Evolutionary conservation across 228 moss, liverwort and hornwort genomes (phyloP).

Genomic region (Sphagnum magellanicum): DNA sequence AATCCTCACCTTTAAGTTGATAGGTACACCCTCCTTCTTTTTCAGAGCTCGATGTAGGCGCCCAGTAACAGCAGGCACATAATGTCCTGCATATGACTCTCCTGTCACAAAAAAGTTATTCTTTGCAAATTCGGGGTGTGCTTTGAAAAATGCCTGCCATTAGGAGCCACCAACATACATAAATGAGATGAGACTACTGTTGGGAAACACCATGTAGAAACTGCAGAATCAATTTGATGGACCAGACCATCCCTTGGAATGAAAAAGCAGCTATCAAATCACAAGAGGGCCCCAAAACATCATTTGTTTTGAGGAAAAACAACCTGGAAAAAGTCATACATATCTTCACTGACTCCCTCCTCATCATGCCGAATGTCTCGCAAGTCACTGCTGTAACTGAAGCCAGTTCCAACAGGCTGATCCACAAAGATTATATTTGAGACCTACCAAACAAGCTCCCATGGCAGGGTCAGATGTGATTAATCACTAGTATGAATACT

Average conservation of each 20-base stretch:
- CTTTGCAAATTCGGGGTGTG: constrained; percentile 58
- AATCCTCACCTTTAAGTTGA: constrained; percentile 58
- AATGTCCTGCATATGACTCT: constrained; percentile 79
- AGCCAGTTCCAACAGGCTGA: constrained; percentile 77
- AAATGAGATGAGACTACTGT: too few species aligned
- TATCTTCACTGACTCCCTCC: constrained; percentile 70
- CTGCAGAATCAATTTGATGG: too few species aligned
- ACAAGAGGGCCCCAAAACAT: neutral
- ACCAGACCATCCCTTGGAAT: neutral
- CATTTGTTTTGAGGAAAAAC: neutral
- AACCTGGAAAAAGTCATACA: constrained; percentile 81
- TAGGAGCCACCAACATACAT: neutral
- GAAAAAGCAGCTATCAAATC: neutral
- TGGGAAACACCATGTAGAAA: too few species aligned
- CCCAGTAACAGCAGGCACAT: constrained; percentile 66
- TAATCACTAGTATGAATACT: too few species aligned
- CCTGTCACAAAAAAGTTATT: constrained; percentile 74
- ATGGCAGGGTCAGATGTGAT: neutral
- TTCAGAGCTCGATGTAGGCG: constrained; percentile 55
- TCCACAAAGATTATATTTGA: constrained; percentile 81
- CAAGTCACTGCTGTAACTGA: constrained; percentile 65
- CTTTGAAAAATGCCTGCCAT: constrained; percentile 63
- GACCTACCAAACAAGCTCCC: constrained; percentile 22
- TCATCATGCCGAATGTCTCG: constrained; percentile 72
- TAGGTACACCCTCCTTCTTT: constrained; percentile 43